Conservation (phyloP, 768 basidiomycete species). For the Agrocybe praecox region DNA sequence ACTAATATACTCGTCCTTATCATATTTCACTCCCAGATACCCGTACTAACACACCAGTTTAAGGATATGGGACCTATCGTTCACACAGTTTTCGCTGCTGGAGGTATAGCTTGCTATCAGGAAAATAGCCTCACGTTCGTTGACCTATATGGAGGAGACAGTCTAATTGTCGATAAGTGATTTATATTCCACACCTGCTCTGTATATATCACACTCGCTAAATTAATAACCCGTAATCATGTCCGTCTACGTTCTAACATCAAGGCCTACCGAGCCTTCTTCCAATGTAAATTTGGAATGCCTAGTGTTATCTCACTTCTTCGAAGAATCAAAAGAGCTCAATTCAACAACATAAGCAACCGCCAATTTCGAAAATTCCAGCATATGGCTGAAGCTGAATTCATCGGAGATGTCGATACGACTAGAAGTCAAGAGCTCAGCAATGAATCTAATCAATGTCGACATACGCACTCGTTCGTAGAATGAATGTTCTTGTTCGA, state of each 20-base stretch:
- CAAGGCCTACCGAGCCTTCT: background rate
- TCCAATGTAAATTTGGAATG: background rate
- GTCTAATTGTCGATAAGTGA: slow-evolving; percentile 1
- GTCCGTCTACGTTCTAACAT: background rate
- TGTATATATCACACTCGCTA: background rate
- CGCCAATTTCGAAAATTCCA: slow-evolving; percentile 85
- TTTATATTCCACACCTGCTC: slow-evolving; percentile 4
- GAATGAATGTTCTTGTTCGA: slow-evolving; percentile 87
- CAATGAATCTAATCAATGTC: slow-evolving; percentile 9
- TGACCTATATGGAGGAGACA: slow-evolving; percentile 12
- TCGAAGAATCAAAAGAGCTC: slow-evolving; percentile 46
- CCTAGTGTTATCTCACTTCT: slow-evolving; percentile 11
- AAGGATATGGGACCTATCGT: slow-evolving; percentile 34
- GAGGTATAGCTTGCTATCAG: slow-evolving; percentile 43
- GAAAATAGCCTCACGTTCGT: slow-evolving; percentile 38
- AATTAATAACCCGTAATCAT: background rate
- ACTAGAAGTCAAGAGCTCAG: slow-evolving; percentile 38
- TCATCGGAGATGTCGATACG: slow-evolving; percentile 85
- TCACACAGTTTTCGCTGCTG: slow-evolving; percentile 41
- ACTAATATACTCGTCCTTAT: background rate
- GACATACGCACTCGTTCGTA: slow-evolving; percentile 65
- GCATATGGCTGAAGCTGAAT: slow-evolving; percentile 90
- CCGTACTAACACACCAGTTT: slow-evolving; percentile 33
- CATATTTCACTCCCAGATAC: slow-evolving; percentile 26
- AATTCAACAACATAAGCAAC: slow-evolving; percentile 81